Conservation (phyloP, 2,329 filamentous ascomycete species). For the Remersonia thermophila region DNA sequence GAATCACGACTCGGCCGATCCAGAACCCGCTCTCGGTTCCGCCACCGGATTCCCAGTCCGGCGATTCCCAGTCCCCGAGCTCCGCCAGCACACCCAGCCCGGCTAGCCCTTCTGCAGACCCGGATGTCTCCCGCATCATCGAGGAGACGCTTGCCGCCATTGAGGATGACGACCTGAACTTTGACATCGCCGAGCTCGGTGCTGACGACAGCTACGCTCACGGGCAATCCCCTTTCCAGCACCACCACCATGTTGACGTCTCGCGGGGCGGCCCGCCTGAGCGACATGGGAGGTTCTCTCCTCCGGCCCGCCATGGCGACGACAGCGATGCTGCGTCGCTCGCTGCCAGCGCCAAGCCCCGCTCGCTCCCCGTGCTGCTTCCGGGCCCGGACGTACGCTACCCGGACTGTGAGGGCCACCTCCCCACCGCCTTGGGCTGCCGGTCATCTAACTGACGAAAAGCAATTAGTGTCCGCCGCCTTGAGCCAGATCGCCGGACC, state of each 20-base stretch:
- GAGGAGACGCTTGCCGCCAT: slow-evolving; percentile 10
- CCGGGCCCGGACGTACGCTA: slow-evolving; percentile 22
- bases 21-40: no score
- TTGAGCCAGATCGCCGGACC: slow-evolving; percentile 13
- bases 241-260: neutral
- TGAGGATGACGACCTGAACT: slow-evolving; percentile 15
- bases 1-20: no score
- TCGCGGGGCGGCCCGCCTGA: slow-evolving; percentile 1
- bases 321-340: slow-evolving; percentile 8
- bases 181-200: slow-evolving; percentile 13
- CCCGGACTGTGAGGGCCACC: slow-evolving; percentile 38
- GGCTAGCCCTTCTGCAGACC: neutral
- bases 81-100: neutral
- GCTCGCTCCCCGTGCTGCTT: slow-evolving; percentile 4
- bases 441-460: slow-evolving; percentile 47
- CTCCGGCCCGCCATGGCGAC: slow-evolving; percentile 6
- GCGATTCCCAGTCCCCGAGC: slow-evolving; percentile 1
- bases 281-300: slow-evolving; percentile 1
- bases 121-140: neutral
- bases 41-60: slow-evolving; percentile 5
- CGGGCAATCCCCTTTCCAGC: slow-evolving; percentile 1
- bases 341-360: slow-evolving; percentile 8
- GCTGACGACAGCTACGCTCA: slow-evolving; percentile 1
- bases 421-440: slow-evolving; percentile 1
- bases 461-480: slow-evolving; percentile 49